Base-by-base conservation (phyloP, 2,329 filamentous ascomycete species). In the Fusarium musae region DNA sequence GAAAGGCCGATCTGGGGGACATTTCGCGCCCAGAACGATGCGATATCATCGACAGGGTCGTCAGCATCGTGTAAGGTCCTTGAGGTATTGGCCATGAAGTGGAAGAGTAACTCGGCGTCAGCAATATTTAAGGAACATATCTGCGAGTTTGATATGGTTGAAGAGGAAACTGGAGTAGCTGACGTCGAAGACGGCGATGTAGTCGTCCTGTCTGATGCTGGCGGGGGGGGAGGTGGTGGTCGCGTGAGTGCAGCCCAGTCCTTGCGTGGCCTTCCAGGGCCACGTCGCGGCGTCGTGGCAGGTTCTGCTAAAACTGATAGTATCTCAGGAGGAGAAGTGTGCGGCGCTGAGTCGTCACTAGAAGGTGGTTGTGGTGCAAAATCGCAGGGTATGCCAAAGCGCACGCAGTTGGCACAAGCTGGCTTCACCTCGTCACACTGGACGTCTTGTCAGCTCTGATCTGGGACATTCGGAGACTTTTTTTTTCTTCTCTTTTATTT, bases 341-440 rank as follows among this genome's bases (percentile, higher is more conserved):
- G 72, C 34, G 69, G 64, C 39, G 57, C 62, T 63, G 59, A 58
- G 34, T 76, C 77, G 43, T 75, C 71, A 36, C 68, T 71, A 17
- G 74, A 58, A 40, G 63, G 52, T 19, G 71, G 72, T 40, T 60
- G 70, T 17, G 75, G 75, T 42, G 75, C 72, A 64, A 78, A 80
- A 56, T 78, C 76, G 62, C 79, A 80, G 26, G 75, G 72, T 34
- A 80, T 76, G 47, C 77, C 77, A 63, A 80, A 80, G 49, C 77
- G 79, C 34, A 79, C 69, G 70, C 79, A 80, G 71, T 80, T 80
- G 53, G 73, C 72, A 63, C 79, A 80, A 30, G 77, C 72, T 19
- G 79, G 79, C 67, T 78, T 79, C 40, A 78, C 76, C 70, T 80
- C 79, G 66, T 80, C 78, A 52, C 79, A 80, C 79, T 80, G 44